These are phyloP conservation scores for Leersia perrieri DNA, from an alignment of 176 grass and related monocot species.

Conservation along the genomic window DNA sequence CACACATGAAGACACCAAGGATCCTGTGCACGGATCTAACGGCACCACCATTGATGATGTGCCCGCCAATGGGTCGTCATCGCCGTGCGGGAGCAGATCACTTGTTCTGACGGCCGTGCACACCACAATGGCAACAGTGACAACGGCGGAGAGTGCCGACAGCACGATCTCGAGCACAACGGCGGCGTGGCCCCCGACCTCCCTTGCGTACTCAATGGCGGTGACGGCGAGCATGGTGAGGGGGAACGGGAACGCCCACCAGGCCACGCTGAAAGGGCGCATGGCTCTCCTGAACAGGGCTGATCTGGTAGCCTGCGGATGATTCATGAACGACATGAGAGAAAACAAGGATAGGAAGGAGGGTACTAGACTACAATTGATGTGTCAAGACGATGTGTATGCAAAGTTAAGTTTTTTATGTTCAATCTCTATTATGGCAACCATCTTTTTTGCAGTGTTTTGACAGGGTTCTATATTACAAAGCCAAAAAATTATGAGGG, in stretches of 20 bases:
- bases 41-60: background rate
- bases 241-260: conserved; percentile 94
- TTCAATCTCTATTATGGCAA: background rate
- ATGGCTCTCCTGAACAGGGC: conserved; percentile 67
- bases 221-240: conserved; percentile 61
- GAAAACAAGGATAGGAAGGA: background rate
- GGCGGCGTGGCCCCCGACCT: conserved; percentile 41
- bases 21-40: background rate
- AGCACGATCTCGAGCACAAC: conserved; percentile 60
- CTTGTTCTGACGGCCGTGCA: conserved; percentile 59
- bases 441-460: background rate
- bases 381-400: too few species aligned
- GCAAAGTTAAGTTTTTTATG: background rate
- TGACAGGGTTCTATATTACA: too few species aligned
- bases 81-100: conserved; percentile 63
- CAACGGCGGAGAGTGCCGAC: conserved; percentile 53
- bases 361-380: too few species aligned
- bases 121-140: conserved; percentile 62
- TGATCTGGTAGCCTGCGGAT: conserved; percentile 58
- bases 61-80: background rate
- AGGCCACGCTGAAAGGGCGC: conserved; percentile 78
- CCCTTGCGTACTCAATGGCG: conserved; percentile 56
- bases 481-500: too few species aligned
- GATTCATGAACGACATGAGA: background rate
- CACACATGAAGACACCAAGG: background rate